Conservation (phyloP, 2,329 filamentous ascomycete genomes). For the Trichoderma koningiopsis region DNA sequence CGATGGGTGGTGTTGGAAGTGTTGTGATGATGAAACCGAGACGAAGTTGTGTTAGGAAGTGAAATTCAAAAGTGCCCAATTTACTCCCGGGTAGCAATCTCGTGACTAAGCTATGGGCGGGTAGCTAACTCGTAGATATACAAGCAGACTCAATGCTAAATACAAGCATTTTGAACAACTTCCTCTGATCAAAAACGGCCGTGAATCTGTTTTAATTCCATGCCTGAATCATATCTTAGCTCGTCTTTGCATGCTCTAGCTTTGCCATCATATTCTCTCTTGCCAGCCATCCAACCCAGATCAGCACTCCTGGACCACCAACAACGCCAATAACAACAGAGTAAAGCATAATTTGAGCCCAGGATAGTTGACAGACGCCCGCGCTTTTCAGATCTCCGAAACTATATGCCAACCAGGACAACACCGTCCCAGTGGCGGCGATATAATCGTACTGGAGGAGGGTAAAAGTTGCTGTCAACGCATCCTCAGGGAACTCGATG, state of each 20-base stretch:
- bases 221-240: not conserved
- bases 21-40: conserved; percentile 1
- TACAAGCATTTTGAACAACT: not conserved
- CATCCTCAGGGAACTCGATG: conserved; percentile 25
- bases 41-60: not conserved
- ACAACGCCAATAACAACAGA: not conserved
- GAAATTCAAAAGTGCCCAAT: not conserved
- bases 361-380: conserved; percentile 24
- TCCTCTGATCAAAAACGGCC: not conserved
- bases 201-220: too few species aligned
- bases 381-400: conserved; percentile 32
- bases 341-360: conserved; percentile 12
- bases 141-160: not conserved
- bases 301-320: conserved; percentile 20
- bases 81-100: conserved; percentile 10
- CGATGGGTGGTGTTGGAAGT: not conserved
- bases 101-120: not conserved
- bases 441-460: conserved; percentile 38
- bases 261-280: conserved; percentile 19
- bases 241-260: conserved; percentile 2
- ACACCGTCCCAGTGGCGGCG: conserved; percentile 27
- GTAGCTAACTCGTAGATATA: not conserved
- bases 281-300: conserved; percentile 14
- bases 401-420: conserved; percentile 33
- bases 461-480: conserved; percentile 27